Percentiles rank a stretch among this genome's conserved stretches.
Conservation (phyloP, 129 eudicot species). For the Artemisia annua region DNA sequence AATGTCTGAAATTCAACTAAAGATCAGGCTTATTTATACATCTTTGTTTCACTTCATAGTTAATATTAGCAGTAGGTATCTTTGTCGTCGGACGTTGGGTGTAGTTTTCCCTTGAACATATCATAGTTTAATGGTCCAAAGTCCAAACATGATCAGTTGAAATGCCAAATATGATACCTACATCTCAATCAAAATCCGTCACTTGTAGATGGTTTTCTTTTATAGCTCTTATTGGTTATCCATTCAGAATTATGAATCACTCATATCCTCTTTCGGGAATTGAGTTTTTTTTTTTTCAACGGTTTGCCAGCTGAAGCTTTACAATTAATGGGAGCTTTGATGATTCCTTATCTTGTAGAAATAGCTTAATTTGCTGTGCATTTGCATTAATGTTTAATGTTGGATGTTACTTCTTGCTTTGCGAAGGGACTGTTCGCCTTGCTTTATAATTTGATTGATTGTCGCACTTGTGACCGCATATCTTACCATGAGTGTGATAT, state of each 20-base stretch:
- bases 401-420: not conserved
- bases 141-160: not conserved
- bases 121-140: not conserved
- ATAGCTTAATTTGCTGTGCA: not conserved
- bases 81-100: too few relatives aligned
- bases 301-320: too few relatives aligned
- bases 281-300: too few relatives aligned
- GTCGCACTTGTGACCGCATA: too few relatives aligned
- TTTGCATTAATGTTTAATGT: not conserved
- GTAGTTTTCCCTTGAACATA: not conserved
- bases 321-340: not conserved
- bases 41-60: not conserved
- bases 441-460: too few relatives aligned
- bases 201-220: not conserved
- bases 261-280: too few relatives aligned
- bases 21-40: too few relatives aligned
- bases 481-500: too few relatives aligned
- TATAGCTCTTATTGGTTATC: not conserved
- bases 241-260: too few relatives aligned
- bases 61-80: not conserved
- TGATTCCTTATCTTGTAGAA: not conserved
- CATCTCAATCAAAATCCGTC: not conserved
- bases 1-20: not conserved
- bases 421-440: not conserved
- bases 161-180: not conserved